These are phyloP conservation scores for Acanthochlamys bracteata DNA, from an alignment of 106 monocot genomes.

Conservation along the genomic window DNA sequence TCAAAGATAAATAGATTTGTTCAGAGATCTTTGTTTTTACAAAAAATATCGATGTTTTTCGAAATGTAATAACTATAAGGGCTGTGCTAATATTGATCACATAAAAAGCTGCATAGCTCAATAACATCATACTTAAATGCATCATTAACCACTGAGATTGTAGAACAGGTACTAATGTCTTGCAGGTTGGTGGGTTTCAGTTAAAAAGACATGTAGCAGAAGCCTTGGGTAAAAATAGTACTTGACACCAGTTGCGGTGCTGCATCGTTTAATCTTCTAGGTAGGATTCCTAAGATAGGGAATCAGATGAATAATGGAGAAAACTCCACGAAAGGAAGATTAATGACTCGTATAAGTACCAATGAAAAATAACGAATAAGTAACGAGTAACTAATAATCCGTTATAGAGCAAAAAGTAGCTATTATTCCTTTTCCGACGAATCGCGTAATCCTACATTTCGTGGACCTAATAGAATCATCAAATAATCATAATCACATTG, in stretches of 20 bases:
- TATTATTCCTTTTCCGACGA: neutral
- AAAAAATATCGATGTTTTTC: neutral
- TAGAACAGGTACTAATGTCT: neutral
- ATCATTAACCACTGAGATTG: neutral
- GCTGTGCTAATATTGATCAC: neutral
- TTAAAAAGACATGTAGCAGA: neutral
- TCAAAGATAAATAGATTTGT: neutral
- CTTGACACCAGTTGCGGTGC: neutral
- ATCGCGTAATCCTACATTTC: neutral
- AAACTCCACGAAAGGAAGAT: neutral
- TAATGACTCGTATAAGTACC: neutral
- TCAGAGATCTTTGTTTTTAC: neutral
- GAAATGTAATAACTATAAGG: neutral
- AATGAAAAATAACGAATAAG: too few species aligned
- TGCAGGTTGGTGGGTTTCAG: neutral
- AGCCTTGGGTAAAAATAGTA: neutral
- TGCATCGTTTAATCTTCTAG: neutral
- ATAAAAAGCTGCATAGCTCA: neutral
- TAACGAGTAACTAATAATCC: too few species aligned
- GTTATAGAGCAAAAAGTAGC: too few species aligned
- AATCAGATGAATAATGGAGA: neutral
- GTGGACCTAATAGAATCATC: neutral
- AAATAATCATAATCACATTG: neutral
- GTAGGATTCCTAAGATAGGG: too few species aligned
- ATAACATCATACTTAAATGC: neutral